A percentile compares a stretch with the other conserved stretches of the same genome.
Evolutionary conservation across 768 basidiomycete genomes (phyloP).

Genomic region (Pulveroboletus sp.): DNA sequence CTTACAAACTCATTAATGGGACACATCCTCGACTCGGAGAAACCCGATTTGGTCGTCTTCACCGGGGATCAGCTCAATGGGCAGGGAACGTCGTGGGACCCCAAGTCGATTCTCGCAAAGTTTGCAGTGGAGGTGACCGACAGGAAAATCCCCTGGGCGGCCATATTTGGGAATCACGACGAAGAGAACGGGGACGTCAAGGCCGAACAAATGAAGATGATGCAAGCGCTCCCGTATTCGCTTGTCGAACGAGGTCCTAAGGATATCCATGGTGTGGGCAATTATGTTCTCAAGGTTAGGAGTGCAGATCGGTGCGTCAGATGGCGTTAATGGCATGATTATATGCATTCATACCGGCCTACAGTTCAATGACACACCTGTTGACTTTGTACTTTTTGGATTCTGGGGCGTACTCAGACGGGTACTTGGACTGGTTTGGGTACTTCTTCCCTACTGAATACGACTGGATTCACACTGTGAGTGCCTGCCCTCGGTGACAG

Average conservation of each 20-base stretch:
- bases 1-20: slow-evolving; percentile 72
- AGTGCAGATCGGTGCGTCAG: slow-evolving; percentile 76
- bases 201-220: slow-evolving; percentile 60
- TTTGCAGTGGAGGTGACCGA: slow-evolving; percentile 75
- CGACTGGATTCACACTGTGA: slow-evolving; percentile 76
- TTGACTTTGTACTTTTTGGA: slow-evolving; percentile 90
- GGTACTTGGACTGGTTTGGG: slow-evolving; percentile 51
- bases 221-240: slow-evolving; percentile 82
- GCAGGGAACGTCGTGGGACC: slow-evolving; percentile 85
- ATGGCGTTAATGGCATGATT: neutral
- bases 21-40: slow-evolving; percentile 67
- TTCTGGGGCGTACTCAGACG: slow-evolving; percentile 71
- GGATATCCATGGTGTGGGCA: slow-evolving; percentile 85
- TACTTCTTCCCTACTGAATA: slow-evolving; percentile 69
- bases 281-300: slow-evolving; percentile 81
- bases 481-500: slow-evolving; percentile 9
- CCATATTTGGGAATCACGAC: slow-evolving; percentile 94
- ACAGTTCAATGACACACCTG: slow-evolving; percentile 80
- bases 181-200: slow-evolving; percentile 61
- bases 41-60: slow-evolving; percentile 90
- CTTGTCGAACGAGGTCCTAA: slow-evolving; percentile 76
- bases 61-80: slow-evolving; percentile 93
- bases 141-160: slow-evolving; percentile 81
- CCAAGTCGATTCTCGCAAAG: slow-evolving; percentile 83
- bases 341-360: slow-evolving; percentile 5